These are phyloP conservation scores for Ophiostoma pallidulum DNA, from an alignment of 2,329 filamentous ascomycete species.

Conservation along the genomic window DNA sequence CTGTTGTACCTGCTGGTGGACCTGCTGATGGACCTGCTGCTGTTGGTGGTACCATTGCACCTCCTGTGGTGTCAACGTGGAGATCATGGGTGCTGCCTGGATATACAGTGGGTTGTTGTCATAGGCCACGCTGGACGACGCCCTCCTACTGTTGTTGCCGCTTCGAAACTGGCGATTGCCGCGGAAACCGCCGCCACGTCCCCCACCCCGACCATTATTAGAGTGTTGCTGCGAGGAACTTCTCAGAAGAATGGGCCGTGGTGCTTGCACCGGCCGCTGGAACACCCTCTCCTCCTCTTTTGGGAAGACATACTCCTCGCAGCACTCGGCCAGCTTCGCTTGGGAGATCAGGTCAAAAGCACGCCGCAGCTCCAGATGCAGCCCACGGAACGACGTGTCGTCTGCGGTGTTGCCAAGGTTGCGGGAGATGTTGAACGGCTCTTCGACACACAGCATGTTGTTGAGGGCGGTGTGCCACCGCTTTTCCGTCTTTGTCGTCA, in stretches of 20 bases:
- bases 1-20: constrained; percentile 23
- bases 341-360: constrained; percentile 77
- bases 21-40: constrained; percentile 14
- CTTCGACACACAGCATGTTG: constrained; percentile 86
- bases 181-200: constrained; percentile 39
- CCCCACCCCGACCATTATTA: constrained; percentile 35
- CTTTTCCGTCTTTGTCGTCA: constrained; percentile 76
- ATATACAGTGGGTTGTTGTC: constrained; percentile 38
- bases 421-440: constrained; percentile 82
- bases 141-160: constrained; percentile 38
- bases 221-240: constrained; percentile 52
- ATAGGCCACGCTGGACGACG: constrained; percentile 45
- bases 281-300: constrained; percentile 63
- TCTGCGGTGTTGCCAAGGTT: constrained; percentile 96
- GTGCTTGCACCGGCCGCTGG: constrained; percentile 44
- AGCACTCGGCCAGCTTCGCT: constrained; percentile 72
- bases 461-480: constrained; percentile 73
- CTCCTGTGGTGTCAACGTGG: constrained; percentile 37
- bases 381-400: constrained; percentile 82
- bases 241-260: constrained; percentile 47
- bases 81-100: constrained; percentile 28
- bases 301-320: constrained; percentile 80
- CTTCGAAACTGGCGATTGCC: constrained; percentile 39
- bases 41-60: constrained; percentile 41
- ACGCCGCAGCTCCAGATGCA: constrained; percentile 80